Percentiles rank a stretch among this genome's conserved stretches.
Evolutionary conservation across 495 filamentous ascomycete genomes (phyloP).

Genomic region (Chaetomidium leptoderma): DNA sequence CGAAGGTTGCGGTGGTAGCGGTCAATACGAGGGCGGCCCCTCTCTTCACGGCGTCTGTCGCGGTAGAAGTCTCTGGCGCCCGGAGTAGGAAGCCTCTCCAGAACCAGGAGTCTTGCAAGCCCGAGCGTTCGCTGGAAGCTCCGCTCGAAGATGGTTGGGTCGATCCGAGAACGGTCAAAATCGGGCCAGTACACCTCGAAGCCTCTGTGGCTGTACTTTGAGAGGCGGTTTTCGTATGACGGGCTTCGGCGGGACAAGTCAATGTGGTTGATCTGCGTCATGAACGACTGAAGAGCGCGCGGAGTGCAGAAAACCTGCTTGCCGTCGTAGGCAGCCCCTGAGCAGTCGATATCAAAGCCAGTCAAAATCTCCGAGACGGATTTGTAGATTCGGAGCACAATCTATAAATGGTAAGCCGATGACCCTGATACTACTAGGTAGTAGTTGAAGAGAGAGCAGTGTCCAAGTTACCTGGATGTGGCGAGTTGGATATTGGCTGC

Average conservation of each 20-base stretch:
- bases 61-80: conserved; percentile 62
- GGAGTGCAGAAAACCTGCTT: conserved; percentile 69
- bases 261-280: conserved; percentile 75
- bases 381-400: conserved; percentile 79
- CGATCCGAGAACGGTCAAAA: conserved; percentile 65
- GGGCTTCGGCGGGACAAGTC: conserved; percentile 75
- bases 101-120: conserved; percentile 72
- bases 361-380: conserved; percentile 76
- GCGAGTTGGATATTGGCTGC: conserved; percentile 72
- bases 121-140: conserved; percentile 69
- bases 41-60: conserved; percentile 60
- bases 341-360: conserved; percentile 81
- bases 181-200: conserved; percentile 77
- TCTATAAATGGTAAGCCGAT: conserved; percentile 43
- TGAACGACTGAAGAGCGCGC: conserved; percentile 64
- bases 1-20: conserved; percentile 26
- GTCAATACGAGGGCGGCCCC: conserved; percentile 54
- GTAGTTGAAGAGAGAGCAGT: too few relatives aligned
- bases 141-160: conserved; percentile 80
- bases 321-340: conserved; percentile 74
- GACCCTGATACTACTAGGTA: too few relatives aligned
- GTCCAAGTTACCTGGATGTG: conserved; percentile 55
- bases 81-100: conserved; percentile 67
- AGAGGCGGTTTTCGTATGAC: conserved; percentile 82
- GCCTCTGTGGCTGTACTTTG: conserved; percentile 77